These are phyloP conservation scores for Dendrobium huoshanense DNA, from an alignment of 106 monocot species.

Conservation along the genomic window DNA sequence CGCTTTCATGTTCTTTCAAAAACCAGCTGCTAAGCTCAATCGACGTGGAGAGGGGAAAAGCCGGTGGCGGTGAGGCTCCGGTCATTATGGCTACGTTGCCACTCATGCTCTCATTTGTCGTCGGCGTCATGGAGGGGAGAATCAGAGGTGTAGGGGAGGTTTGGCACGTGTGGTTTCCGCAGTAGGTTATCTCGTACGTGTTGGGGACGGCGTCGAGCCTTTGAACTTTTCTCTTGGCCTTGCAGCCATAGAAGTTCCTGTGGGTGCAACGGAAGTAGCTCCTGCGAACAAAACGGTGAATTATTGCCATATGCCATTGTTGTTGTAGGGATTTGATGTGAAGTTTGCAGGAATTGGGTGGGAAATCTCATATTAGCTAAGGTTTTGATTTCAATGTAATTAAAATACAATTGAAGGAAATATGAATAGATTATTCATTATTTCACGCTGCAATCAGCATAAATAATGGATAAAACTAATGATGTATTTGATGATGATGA, in stretches of 20 bases:
- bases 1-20: not conserved
- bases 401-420: too few relatives aligned
- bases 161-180: conserved; percentile 47
- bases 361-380: too few relatives aligned
- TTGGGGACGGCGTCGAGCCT: conserved; percentile 58
- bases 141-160: conserved; percentile 38
- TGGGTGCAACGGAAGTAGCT: conserved; percentile 68
- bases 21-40: not conserved
- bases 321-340: too few relatives aligned
- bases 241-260: conserved; percentile 61
- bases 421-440: too few relatives aligned
- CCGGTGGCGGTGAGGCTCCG: not conserved
- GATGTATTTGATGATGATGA: too few relatives aligned
- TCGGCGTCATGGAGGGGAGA: conserved; percentile 6
- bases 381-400: too few relatives aligned
- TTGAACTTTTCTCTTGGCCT: conserved; percentile 71
- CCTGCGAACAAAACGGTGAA: conserved; percentile 9
- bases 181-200: conserved; percentile 51
- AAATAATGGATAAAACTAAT: too few relatives aligned
- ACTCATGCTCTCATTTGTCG: not conserved
- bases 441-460: too few relatives aligned
- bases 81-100: not conserved
- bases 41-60: not conserved
- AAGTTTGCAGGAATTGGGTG: too few relatives aligned
- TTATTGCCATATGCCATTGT: too few relatives aligned